Evolutionary conservation across 768 basidiomycete species (phyloP).

Genomic region (Mrakia blollopis): DNA sequence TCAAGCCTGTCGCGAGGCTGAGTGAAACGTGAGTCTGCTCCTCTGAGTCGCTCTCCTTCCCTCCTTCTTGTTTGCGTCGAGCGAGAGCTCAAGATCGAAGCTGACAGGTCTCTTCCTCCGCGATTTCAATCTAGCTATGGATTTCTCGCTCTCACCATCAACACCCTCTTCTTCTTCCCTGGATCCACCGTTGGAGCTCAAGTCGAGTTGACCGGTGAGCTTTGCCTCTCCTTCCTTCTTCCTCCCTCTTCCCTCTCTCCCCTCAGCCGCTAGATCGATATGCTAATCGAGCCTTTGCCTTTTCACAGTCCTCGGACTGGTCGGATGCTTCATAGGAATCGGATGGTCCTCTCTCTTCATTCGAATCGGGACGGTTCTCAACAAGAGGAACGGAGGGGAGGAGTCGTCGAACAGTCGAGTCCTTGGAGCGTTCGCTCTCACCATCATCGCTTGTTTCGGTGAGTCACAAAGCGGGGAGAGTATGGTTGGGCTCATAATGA

Average conservation of each 20-base stretch:
- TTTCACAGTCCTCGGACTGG: neutral
- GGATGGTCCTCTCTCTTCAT: neutral
- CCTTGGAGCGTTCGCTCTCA: neutral
- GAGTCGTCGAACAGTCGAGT: neutral
- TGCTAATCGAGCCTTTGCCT: neutral
- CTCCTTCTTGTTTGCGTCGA: neutral
- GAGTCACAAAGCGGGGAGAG: neutral
- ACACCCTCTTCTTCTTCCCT: constrained; percentile 25
- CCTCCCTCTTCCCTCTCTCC: neutral
- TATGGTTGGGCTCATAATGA: no score
- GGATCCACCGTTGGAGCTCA: constrained; percentile 23
- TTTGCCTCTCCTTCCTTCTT: neutral
- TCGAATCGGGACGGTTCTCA: neutral
- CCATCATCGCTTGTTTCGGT: neutral
- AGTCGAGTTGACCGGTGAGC: constrained; percentile 16
- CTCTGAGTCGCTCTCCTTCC: neutral
- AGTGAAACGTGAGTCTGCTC: neutral
- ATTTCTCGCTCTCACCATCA: constrained; percentile 15
- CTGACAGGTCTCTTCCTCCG: neutral
- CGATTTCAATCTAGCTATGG: constrained; percentile 5
- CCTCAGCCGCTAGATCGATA: neutral
- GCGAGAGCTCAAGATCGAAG: neutral
- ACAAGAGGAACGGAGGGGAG: neutral
- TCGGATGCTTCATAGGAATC: constrained; percentile 1
- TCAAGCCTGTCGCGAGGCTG: neutral